Base-by-base conservation (phyloP, 2,329 filamentous ascomycete genomes). In the Teratosphaeria destructans region DNA sequence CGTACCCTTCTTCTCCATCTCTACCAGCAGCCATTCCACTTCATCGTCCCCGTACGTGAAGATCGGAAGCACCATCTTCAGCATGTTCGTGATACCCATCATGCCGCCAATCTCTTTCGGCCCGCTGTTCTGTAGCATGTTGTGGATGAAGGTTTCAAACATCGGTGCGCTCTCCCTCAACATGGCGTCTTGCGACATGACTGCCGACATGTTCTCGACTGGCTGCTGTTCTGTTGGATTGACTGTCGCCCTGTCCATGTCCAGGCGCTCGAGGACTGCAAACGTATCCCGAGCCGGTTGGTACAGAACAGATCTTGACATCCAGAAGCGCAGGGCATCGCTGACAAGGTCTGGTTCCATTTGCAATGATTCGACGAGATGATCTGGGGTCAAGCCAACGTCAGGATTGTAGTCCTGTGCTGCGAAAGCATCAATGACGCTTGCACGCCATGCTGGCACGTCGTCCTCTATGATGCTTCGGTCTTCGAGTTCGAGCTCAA, bases 21-120 rank as follows among this genome's bases (percentile, higher is more conserved):
- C 84, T 8, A 78, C 83, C 60, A 97, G 75, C 71, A 96, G 88
- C 72, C 88, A 88, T 67, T 85, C 84, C 62, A 97, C 76, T 75
- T 97, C 92, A 71, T 96, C 92, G 68, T 89, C 89, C 62, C 87
- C 90, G 81, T 90, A 96, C 0, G 89, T 84, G 71, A 96, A 96
- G 1, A 91, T 92, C 0, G 89, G 84, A 57, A 96, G 85, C 60
- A 93, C 82, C 82, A 97, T 93, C 75, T 90, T 90, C 80, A 99
- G 81, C 90, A 97, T 96, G 87, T 92, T 95, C 8, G 85, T 82
- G 64, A 99, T 95, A 61, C 92, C 77, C 56, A 89, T 86, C 89
- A 96, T 94, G 32, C 87, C 84, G 19, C 87, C 87, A 55, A 72
- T 60, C 58, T 69, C 67, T 56, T 69, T 70, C 6, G 67, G 58